Evolutionary conservation across 495 filamentous ascomycete genomes (phyloP), one percentile per base, ranked within the genome.

Genomic region (Penicillium robsamsonii): DNA sequence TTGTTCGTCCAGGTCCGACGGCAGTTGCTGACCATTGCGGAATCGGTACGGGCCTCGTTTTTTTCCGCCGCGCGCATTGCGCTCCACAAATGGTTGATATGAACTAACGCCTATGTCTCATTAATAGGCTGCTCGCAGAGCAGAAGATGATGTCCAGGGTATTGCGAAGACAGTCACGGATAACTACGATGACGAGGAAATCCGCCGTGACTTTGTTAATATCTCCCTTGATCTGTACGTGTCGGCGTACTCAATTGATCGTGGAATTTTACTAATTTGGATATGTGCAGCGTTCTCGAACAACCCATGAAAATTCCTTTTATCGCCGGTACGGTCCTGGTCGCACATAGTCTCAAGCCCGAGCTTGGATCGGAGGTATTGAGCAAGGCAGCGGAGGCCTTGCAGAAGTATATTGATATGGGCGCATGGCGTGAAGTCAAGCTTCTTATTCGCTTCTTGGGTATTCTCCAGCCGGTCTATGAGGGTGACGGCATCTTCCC

Each of bases 231-330:
- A 91, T 67, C 79, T 97, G 86, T 88, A 71, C 49, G 83, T 74
- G 43, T 61, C 24, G 40, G 13, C 37, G 12, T 44, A 11, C 13
- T 44, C 33, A 29, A 18, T 25, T 35, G 18, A 35, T n/a, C 24
- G 13, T 42, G 42, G 2, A 42, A 17, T 20, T 33, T 15, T 50
- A 47, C 65, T 68, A 49, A 55, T 17, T 37, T 33, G 11, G 30
- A 18, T 20, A 27, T 40, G 3, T 53, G 12, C 37, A 83, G 79
- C 41, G 77, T 87, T 41, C 63, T 92, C 20, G 94, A 99, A 73
- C 94, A 99, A 72, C 93, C 95, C 0, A 86, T 99, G 72, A 97
- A 97, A 75, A 93, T 91, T 50, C 95, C 94, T 2, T 97, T 96
- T 68, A 79, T 94, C 50, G 92, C 91, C 27, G 88, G 87, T 24